Percentiles rank a stretch among this genome's conserved stretches.
These are phyloP conservation scores for Alternaria novae-zelandiae DNA, from an alignment of 2,329 filamentous ascomycete species.

Conservation along the genomic window DNA sequence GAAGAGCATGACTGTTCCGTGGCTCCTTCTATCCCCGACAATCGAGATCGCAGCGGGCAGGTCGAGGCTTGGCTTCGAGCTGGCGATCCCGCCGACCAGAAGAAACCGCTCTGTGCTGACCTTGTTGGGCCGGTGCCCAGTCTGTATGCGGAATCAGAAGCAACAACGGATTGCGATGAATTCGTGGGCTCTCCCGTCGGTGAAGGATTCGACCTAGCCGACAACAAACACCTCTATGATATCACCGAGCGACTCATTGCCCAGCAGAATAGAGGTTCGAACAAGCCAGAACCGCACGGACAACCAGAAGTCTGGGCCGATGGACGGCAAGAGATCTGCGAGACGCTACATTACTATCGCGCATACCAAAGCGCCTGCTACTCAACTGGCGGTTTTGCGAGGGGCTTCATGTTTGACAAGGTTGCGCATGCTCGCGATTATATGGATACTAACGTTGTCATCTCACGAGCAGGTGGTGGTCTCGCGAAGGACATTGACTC, in stretches of 20 bases:
- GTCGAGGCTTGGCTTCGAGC: background rate
- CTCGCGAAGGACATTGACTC: slow-evolving; percentile 54
- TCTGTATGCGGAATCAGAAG: slow-evolving; percentile 2
- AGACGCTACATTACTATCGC: slow-evolving; percentile 68
- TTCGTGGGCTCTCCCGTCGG: background rate
- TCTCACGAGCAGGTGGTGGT: slow-evolving; percentile 67
- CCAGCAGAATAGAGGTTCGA: slow-evolving; percentile 29
- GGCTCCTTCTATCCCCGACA: background rate
- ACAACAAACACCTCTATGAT: slow-evolving; percentile 5
- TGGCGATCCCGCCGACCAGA: background rate
- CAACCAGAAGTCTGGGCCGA: slow-evolving; percentile 64
- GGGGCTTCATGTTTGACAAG: slow-evolving; percentile 66
- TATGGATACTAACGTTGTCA: slow-evolving; percentile 66
- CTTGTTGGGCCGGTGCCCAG: background rate
- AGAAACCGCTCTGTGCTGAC: background rate
- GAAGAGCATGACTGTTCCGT: background rate
- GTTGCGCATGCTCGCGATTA: slow-evolving; percentile 62
- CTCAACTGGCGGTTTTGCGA: slow-evolving; percentile 55
- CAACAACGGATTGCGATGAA: slow-evolving; percentile 5
- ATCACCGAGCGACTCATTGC: slow-evolving; percentile 21
- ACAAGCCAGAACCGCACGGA: slow-evolving; percentile 41
- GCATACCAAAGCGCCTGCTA: slow-evolving; percentile 68
- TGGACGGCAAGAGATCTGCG: slow-evolving; percentile 66
- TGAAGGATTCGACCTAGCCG: background rate
- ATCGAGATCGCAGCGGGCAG: background rate